These are phyloP conservation scores for Saraca asoca DNA, from an alignment of 331 rosid genomes.

Conservation along the genomic window DNA sequence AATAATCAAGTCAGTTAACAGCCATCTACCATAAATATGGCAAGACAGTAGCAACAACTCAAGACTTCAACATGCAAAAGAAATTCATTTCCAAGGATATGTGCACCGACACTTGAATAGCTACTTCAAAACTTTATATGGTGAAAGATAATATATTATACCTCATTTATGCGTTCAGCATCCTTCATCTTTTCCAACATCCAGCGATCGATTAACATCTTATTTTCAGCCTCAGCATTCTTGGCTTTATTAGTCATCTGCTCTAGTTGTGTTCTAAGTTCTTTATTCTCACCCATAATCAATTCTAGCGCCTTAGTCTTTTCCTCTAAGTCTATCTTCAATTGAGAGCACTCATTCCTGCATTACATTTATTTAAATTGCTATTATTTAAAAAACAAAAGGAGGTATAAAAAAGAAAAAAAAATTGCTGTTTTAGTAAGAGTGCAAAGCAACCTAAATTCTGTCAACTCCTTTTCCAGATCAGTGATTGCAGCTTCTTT, in stretches of 20 bases:
- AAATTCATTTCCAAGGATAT: slow-evolving; percentile 20
- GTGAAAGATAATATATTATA: slow-evolving; percentile 31
- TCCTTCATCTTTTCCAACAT: slow-evolving; percentile 98
- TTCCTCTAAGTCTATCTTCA: slow-evolving; percentile 70
- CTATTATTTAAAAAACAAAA: neutral
- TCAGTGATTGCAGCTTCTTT: slow-evolving; percentile 54
- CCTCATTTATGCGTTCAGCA: slow-evolving; percentile 99
- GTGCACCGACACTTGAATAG: slow-evolving; percentile 24
- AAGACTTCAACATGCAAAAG: slow-evolving; percentile 14
- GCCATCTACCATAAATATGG: slow-evolving; percentile 16
- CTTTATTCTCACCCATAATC: slow-evolving; percentile 72
- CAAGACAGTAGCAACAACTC: neutral
- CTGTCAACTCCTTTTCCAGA: slow-evolving; percentile 61
- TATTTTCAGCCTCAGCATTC: slow-evolving; percentile 84
- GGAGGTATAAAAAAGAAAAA: neutral
- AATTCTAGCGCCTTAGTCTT: slow-evolving; percentile 72
- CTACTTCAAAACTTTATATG: slow-evolving; percentile 11
- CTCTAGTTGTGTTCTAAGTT: slow-evolving; percentile 66
- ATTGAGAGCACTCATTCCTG: slow-evolving; percentile 75
- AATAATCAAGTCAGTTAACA: neutral
- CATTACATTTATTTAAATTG: neutral
- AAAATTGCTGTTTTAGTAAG: slow-evolving; percentile 3
- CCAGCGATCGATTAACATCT: slow-evolving; percentile 92
- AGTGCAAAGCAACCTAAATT: slow-evolving; percentile 51
- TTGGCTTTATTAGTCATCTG: slow-evolving; percentile 61